Evolutionary conservation across 805 yeast genomes (phyloP).

Genomic region (Wickerhamiella sergipiensis): DNA sequence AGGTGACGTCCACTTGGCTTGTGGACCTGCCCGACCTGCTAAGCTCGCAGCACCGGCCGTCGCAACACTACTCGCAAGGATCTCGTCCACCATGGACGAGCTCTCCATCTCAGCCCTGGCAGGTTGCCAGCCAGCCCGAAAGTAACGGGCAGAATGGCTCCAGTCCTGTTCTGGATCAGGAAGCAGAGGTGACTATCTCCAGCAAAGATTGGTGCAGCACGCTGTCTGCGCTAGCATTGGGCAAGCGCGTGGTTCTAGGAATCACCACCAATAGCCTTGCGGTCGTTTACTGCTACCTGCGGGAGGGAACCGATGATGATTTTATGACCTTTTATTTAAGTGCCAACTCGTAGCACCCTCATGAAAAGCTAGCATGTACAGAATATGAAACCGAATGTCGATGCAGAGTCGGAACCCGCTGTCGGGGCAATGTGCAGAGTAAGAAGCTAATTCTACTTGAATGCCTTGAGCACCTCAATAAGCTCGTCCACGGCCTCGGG

Average conservation of each 20-base stretch:
- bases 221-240: not conserved
- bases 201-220: not conserved
- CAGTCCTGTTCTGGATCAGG: not conserved
- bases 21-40: conserved; percentile 11
- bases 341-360: not conserved
- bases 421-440: too few relatives aligned
- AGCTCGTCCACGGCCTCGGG: conserved; percentile 25
- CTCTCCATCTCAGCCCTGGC: not conserved
- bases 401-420: too few relatives aligned
- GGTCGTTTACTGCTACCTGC: conserved; percentile 11
- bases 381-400: too few relatives aligned
- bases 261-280: conserved; percentile 6
- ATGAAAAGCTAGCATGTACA: too few relatives aligned
- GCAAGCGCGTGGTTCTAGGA: conserved; percentile 15
- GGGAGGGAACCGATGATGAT: conserved; percentile 6
- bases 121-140: not conserved
- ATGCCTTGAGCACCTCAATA: conserved; percentile 8
- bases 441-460: conserved; percentile 3
- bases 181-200: not conserved
- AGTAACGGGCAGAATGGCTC: too few relatives aligned
- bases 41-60: not conserved
- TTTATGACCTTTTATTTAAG: conserved; percentile 10
- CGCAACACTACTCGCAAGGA: not conserved
- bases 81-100: not conserved
- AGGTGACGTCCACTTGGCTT: conserved; percentile 21